Evolutionary conservation across 2,329 filamentous ascomycete genomes (phyloP), one percentile per base, ranked within the genome.

Genomic region (Diplodia scrobiculata): DNA sequence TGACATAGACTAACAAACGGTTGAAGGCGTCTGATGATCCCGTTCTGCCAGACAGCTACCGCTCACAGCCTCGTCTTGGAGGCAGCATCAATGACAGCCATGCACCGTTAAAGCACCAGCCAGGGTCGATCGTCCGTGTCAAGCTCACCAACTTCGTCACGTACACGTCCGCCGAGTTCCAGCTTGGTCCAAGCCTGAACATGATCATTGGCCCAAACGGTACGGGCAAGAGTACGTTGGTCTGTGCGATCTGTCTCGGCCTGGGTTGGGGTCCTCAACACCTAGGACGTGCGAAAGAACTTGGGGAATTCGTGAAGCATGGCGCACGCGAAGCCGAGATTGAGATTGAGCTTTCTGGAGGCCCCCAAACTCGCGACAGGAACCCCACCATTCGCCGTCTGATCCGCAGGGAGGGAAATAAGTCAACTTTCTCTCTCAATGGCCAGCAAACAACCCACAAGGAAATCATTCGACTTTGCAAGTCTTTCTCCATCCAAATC

Each of bases 121-220:
- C 92, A 2, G 95, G 95, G 11, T 89, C 95, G 10, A 96, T 99
- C 71, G 88, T 97, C 58, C 87, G 93, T 41, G 92, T 99, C 55
- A 89, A 87, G 71, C 84, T 98, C 52, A 86, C 84, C 58, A 91
- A 98, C 77, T 99, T 99, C 72, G 92, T 99, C 65, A 99, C 95
- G 0, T 99, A 99, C 79, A 92, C 91, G 59, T 87, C 89, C 63
- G 94, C 92, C 65, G 93, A 97, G 70, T 97, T 98, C 77, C 87
- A 89, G 67, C 92, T 92, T 13, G 95, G 95, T 0, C 94, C 95
- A 0, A 94, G 91, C 75, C 79, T 99, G 73, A 99, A 99, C 76
- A 98, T 99, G 94, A 89, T 99, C 63, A 97, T 99, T 71, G 95
- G 95, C 0, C 95, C 95, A n/a, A 99, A 99, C 73, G 95, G 95